Evolutionary conservation across 176 grass and related monocot genomes (phyloP).

Genomic region (Bromus sterilis): DNA sequence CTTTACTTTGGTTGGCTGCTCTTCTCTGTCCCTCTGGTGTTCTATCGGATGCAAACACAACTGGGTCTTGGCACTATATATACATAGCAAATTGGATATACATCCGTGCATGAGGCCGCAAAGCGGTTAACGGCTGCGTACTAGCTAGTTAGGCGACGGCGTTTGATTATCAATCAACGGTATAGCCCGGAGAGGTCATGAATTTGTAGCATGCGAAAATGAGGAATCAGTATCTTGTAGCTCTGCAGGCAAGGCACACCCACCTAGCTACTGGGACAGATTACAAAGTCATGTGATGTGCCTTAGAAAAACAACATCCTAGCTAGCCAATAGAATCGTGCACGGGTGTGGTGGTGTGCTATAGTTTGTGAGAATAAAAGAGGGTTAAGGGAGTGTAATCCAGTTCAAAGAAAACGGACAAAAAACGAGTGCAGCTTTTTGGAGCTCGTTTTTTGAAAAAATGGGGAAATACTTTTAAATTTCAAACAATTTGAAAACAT

Average conservation of each 20-base stretch:
- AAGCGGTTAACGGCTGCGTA: not conserved
- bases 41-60: not conserved
- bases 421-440: no score
- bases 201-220: not conserved
- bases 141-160: not conserved
- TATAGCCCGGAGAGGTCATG: not conserved
- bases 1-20: not conserved
- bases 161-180: not conserved
- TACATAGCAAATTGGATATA: not conserved
- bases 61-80: not conserved
- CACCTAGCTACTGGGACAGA: no score
- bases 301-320: no score
- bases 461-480: no score
- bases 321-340: no score
- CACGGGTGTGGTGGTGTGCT: no score
- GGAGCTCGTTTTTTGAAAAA: no score
- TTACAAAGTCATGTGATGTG: no score
- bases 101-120: not conserved
- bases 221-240: not conserved
- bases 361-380: no score
- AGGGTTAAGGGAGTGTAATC: no score
- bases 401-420: no score
- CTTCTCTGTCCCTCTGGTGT: not conserved
- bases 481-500: no score
- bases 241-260: not conserved